A percentile compares a stretch with the other conserved stretches of the same genome.
phyloP scores from a whole-genome alignment of 352 stramenopile species.

The Pythium pyrilobum region DNA sequence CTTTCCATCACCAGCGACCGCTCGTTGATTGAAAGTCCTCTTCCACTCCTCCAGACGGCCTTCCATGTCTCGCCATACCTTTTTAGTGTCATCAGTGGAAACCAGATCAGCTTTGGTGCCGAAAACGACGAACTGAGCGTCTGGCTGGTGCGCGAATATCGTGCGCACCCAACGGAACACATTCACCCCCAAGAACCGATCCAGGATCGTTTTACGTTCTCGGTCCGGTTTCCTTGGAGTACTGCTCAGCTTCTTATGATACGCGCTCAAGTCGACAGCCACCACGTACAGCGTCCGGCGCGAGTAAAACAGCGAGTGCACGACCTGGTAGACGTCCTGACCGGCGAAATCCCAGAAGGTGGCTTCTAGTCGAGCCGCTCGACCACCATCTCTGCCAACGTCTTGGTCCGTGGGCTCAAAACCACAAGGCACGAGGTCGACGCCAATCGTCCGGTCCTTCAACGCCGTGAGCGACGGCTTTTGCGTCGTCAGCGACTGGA shows the following conservation, averaged over 20 bases:
- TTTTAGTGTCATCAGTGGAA: background rate
- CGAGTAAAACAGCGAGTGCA: constrained; percentile 10
- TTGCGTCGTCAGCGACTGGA: background rate
- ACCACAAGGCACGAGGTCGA: constrained; percentile 19
- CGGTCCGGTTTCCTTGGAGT: background rate
- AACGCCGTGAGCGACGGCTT: background rate
- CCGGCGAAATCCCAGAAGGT: constrained; percentile 20
- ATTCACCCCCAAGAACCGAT: background rate
- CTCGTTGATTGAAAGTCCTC: background rate
- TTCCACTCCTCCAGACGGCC: constrained; percentile 2
- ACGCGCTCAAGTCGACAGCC: background rate
- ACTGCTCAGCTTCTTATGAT: background rate
- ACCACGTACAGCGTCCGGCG: constrained; percentile 9
- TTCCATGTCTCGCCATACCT: constrained; percentile 1
- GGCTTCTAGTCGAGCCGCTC: background rate
- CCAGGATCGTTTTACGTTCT: background rate
- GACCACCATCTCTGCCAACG: background rate
- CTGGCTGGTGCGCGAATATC: constrained; percentile 8
- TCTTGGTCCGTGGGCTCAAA: background rate
- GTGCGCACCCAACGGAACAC: constrained; percentile 12
- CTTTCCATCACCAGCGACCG: background rate
- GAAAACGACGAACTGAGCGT: constrained; percentile 10
- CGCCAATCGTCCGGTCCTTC: constrained; percentile 11
- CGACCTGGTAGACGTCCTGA: constrained; percentile 5
- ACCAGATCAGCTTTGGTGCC: constrained; percentile 9